Base-by-base conservation (phyloP, 148 eudicot species). In the Cornus kousa region DNA sequence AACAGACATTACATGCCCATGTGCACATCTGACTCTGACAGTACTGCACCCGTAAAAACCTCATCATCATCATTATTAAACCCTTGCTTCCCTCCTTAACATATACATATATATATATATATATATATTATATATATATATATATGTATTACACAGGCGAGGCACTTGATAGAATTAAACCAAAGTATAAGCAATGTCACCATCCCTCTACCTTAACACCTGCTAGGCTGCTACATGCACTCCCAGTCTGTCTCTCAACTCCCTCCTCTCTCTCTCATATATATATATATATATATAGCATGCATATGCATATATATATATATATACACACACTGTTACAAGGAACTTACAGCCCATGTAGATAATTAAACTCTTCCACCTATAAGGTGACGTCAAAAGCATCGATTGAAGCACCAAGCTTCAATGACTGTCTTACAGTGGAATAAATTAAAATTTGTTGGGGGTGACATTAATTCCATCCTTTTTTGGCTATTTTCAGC, bases 21-120 rank as follows among this genome's bases (percentile, higher is more conserved):
- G 74, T 72, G 74, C 74, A 72, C 48, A 32, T 72, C 74, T 72
- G 74, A 72, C 74, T 48, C 60, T 72, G 74, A 2, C 59, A 28
- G 28, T 28, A 48, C 62, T 19, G 19, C 60, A 46, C 74, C 23
- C 74, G 24, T 46, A 48, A 71, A 4, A 53, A 11, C 59, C 59
- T 53, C 59, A 53, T 17, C 12, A 43, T 46, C 59, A 43, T 71
- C 23, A 46, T 46, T 33, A 43, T 71, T 46, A 46, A 71, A 43
- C 16, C 28, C 35, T 31, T n/a, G 19, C 37, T 35, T 35, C n/a
- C n/a, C 37, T 35, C 1, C n/a, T 40, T 6, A 4, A 43, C 9
- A 66, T 10, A 66, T 43, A 43, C 5, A 43, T 53, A 7, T 16
- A 14, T 53, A 16, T 53, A 16, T 53, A 37, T 40, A 14, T 5